Conservation (phyloP, 2,329 filamentous ascomycete genomes). For the Ophiocordyceps polyrhachis-furcata region DNA sequence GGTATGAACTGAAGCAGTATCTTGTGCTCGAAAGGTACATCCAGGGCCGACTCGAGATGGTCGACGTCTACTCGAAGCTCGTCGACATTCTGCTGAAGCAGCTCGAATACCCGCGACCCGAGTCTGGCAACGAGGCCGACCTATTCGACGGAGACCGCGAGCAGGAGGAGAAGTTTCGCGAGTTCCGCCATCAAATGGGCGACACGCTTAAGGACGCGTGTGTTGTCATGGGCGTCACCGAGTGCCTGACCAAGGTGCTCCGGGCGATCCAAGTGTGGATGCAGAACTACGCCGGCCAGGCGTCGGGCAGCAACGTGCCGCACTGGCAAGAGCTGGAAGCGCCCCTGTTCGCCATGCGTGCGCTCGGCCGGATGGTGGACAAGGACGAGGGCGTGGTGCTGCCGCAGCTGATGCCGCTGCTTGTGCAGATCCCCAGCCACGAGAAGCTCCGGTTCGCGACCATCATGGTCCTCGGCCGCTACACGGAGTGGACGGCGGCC, state of each 20-base stretch:
- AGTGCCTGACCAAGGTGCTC: constrained; percentile 80
- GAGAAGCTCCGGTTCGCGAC: constrained; percentile 97
- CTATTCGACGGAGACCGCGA: constrained; percentile 92
- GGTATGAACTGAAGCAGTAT: constrained; percentile 97
- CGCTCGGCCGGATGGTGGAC: constrained; percentile 92
- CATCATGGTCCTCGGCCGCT: constrained; percentile 91
- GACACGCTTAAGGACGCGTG: constrained; percentile 95
- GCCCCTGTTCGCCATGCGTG: constrained; percentile 83
- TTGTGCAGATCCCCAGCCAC: constrained; percentile 86
- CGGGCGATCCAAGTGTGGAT: constrained; percentile 78
- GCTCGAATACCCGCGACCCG: constrained; percentile 67
- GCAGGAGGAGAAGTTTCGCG: constrained; percentile 88
- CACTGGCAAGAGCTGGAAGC: constrained; percentile 96
- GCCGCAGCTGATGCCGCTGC: constrained; percentile 76
- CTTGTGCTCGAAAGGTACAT: constrained; percentile 81
- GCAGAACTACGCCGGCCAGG: constrained; percentile 58
- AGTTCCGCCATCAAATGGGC: constrained; percentile 93
- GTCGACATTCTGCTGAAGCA: constrained; percentile 88
- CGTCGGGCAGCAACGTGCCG: constrained; percentile 56
- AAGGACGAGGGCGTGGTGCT: constrained; percentile 74
- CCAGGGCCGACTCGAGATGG: constrained; percentile 54
- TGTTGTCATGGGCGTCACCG: constrained; percentile 83
- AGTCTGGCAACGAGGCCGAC: constrained; percentile 56
- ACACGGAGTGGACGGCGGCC: constrained; percentile 93
- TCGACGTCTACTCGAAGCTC: constrained; percentile 71